phyloP scores from a whole-genome alignment of 345 rosid genomes.

The Theobroma cacao region DNA sequence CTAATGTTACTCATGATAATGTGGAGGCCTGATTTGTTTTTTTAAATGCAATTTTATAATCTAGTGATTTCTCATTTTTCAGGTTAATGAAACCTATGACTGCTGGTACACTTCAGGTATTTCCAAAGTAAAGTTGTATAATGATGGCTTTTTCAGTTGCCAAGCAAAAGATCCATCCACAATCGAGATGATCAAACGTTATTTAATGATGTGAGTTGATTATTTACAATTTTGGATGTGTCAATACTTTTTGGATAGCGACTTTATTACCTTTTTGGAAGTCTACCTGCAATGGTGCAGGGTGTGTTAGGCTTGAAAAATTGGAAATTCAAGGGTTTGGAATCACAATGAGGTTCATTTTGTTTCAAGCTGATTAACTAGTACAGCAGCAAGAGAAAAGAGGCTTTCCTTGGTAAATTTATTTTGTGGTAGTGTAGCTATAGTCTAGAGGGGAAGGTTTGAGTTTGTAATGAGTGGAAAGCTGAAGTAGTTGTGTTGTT shows the following conservation, averaged over 20 bases:
- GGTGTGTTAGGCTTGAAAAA: not conserved
- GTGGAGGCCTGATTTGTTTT: not conserved
- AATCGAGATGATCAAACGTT: conserved; percentile 52
- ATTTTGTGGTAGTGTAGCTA: not conserved
- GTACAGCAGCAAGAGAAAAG: not conserved
- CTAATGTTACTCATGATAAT: not conserved
- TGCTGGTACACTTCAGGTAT: conserved; percentile 77
- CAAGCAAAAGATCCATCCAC: conserved; percentile 59
- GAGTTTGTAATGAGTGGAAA: not conserved
- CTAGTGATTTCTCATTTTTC: conserved; percentile 7
- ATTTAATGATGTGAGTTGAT: conserved; percentile 57
- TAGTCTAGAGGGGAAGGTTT: not conserved
- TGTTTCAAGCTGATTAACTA: not conserved
- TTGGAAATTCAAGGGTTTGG: no score
- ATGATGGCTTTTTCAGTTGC: conserved; percentile 66
- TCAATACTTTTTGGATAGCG: not conserved
- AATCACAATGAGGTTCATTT: not conserved
- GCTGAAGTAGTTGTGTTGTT: not conserved
- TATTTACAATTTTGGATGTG: not conserved
- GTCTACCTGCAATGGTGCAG: not conserved
- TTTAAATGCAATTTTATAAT: not conserved
- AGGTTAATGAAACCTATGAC: conserved; percentile 89
- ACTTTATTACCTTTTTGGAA: not conserved
- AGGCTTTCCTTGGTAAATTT: not conserved
- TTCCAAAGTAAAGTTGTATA: conserved; percentile 70